Evolutionary conservation across 805 yeast species (phyloP).

Genomic region (Danielozyma ontarioensis): DNA sequence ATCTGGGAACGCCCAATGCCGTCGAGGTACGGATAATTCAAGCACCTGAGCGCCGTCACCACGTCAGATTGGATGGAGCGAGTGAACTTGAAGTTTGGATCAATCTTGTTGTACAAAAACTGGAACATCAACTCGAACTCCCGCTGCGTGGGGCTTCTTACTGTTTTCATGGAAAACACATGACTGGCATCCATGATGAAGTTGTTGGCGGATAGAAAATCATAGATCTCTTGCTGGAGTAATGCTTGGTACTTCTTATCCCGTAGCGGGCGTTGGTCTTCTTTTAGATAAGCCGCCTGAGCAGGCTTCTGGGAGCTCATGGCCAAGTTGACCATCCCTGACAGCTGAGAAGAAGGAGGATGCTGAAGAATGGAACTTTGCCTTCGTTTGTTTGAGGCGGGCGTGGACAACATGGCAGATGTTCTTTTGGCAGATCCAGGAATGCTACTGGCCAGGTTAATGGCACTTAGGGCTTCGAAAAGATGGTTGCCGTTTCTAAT

Average conservation of each 20-base stretch:
- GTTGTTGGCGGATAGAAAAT: conserved; percentile 55
- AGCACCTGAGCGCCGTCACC: conserved; percentile 54
- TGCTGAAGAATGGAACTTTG: conserved; percentile 12
- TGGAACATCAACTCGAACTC: conserved; percentile 76
- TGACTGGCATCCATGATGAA: conserved; percentile 76
- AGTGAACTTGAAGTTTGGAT: conserved; percentile 70
- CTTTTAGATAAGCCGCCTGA: conserved; percentile 2
- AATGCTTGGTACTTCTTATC: conserved; percentile 63
- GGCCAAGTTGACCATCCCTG: too few species aligned
- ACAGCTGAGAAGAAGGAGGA: conserved; percentile 3
- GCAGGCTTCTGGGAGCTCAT: conserved; percentile 4
- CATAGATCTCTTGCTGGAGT: conserved; percentile 63
- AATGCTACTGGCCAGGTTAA: conserved; percentile 6
- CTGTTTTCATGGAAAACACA: conserved; percentile 57
- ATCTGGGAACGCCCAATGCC: conserved; percentile 79
- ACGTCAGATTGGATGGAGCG: conserved; percentile 73
- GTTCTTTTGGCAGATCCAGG: conserved; percentile 17
- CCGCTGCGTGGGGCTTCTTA: conserved; percentile 79
- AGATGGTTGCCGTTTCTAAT: conserved; percentile 10
- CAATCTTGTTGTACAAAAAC: conserved; percentile 71
- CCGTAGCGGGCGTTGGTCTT: conserved; percentile 74
- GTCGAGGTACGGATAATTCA: conserved; percentile 78
- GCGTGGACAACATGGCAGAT: conserved; percentile 30
- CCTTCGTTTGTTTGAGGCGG: conserved; percentile 22
- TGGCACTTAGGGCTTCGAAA: conserved; percentile 18